These are phyloP conservation scores for Agaricus sinodeliciosus DNA, from an alignment of 768 basidiomycete species.

Conservation along the genomic window DNA sequence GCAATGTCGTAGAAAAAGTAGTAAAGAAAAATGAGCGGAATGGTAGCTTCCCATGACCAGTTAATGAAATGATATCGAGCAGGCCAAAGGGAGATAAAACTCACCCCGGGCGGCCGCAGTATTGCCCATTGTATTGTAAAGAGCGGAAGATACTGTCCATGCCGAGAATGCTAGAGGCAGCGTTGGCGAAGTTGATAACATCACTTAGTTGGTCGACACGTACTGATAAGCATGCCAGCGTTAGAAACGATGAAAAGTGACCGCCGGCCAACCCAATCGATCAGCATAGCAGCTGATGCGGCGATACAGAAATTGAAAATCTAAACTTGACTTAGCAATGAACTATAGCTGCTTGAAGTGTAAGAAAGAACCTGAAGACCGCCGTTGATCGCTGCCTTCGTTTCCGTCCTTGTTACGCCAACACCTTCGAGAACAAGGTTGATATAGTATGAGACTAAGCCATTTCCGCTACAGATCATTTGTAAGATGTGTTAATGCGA, in stretches of 20 bases:
- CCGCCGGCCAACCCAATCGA: constrained; percentile 64
- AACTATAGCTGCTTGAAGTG: not conserved
- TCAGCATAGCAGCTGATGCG: constrained; percentile 50
- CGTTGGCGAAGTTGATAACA: not conserved
- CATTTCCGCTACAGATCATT: constrained; percentile 44
- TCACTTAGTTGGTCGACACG: not conserved
- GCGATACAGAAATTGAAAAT: constrained; percentile 61
- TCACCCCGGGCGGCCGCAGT: constrained; percentile 35
- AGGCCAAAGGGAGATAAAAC: not conserved
- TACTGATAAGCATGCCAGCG: constrained; percentile 46
- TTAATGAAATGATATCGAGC: not conserved
- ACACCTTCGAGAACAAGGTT: constrained; percentile 60
- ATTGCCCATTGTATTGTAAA: constrained; percentile 34
- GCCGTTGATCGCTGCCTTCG: constrained; percentile 56
- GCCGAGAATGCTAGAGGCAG: constrained; percentile 37
- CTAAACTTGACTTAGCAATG: constrained; percentile 18
- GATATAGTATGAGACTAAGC: constrained; percentile 70
- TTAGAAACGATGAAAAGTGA: constrained; percentile 63
- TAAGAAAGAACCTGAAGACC: constrained; percentile 39
- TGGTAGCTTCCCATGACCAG: constrained; percentile 34
- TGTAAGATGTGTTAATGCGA: not conserved
- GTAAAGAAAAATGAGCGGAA: constrained; percentile 61
- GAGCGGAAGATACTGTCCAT: constrained; percentile 48
- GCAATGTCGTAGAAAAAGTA: constrained; percentile 58
- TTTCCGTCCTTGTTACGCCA: constrained; percentile 46